Evolutionary conservation across 2,329 filamentous ascomycete species (phyloP).

Genomic region (Penicillium sp.): DNA sequence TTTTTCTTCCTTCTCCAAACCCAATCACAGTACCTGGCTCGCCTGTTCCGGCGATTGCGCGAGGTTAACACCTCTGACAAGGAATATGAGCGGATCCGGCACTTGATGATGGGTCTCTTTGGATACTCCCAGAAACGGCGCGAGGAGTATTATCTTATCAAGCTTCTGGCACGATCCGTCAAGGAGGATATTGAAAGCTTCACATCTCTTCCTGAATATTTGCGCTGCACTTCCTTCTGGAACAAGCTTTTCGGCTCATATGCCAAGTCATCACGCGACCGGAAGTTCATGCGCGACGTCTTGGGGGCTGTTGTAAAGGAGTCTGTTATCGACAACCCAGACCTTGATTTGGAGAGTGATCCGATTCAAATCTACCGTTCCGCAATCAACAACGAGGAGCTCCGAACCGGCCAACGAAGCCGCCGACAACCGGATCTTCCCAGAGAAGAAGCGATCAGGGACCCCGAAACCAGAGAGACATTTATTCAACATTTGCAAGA

Average conservation of each 20-base stretch:
- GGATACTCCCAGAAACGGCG: slow-evolving; percentile 95
- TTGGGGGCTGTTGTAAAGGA: slow-evolving; percentile 82
- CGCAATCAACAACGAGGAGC: slow-evolving; percentile 94
- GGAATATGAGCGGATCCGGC: slow-evolving; percentile 87
- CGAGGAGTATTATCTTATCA: slow-evolving; percentile 95
- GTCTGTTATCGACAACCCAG: slow-evolving; percentile 88
- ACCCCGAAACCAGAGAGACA: slow-evolving; percentile 83
- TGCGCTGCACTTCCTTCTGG: slow-evolving; percentile 92
- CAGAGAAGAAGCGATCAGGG: slow-evolving; percentile 90
- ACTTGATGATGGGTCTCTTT: slow-evolving; percentile 93
- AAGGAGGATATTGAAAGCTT: slow-evolving; percentile 80
- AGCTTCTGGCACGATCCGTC: slow-evolving; percentile 77
- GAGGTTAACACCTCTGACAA: slow-evolving; percentile 84
- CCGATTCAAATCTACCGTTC: slow-evolving; percentile 96
- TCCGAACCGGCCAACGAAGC: slow-evolving; percentile 83
- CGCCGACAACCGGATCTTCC: slow-evolving; percentile 78
- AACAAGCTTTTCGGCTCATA: slow-evolving; percentile 82
- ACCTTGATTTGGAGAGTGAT: slow-evolving; percentile 90
- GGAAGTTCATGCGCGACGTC: slow-evolving; percentile 86
- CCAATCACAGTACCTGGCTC: slow-evolving; percentile 88
- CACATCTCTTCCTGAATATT: slow-evolving; percentile 73
- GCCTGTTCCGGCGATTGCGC: slow-evolving; percentile 78
- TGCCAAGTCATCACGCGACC: slow-evolving; percentile 82
- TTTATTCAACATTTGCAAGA: slow-evolving; percentile 96
- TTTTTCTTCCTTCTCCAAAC: slow-evolving; percentile 97